phyloP scores from a whole-genome alignment of 257 asterid species.

The Solanum virginianum region DNA sequence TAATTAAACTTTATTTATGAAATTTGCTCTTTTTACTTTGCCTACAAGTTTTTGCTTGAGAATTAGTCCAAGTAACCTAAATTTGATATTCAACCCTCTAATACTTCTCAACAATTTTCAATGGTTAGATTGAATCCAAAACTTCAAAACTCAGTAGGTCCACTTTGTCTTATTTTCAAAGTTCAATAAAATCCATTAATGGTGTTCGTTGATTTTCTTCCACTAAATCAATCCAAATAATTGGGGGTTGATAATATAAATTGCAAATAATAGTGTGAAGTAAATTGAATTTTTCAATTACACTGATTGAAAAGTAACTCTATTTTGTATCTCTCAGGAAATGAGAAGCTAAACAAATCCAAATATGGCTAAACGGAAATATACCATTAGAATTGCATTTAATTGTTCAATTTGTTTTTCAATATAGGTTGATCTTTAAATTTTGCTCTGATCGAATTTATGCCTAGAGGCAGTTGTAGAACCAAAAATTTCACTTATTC shows the following conservation, averaged over 20 bases:
- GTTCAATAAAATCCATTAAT: neutral
- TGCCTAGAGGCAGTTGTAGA: accelerated
- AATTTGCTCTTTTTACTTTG: neutral
- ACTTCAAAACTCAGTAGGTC: neutral
- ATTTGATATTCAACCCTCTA: neutral
- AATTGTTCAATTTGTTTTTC: accelerated
- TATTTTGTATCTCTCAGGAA: neutral
- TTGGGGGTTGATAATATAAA: neutral
- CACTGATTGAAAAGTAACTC: neutral
- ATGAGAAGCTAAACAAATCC: neutral
- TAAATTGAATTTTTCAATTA: too few species aligned
- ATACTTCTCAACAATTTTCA: neutral
- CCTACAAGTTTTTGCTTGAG: neutral
- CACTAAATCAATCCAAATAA: neutral
- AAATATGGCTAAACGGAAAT: neutral
- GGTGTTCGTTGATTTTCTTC: neutral
- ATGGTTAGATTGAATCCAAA: neutral
- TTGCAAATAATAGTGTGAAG: neutral
- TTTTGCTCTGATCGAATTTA: neutral
- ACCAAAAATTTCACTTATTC: neutral
- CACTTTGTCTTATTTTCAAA: neutral
- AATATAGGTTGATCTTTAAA: neutral
- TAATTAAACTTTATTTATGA: too few species aligned
- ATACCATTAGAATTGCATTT: neutral
- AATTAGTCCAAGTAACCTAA: neutral